Evolutionary conservation across 257 asterid species (phyloP).

Genomic region (Petrea volubilis): DNA sequence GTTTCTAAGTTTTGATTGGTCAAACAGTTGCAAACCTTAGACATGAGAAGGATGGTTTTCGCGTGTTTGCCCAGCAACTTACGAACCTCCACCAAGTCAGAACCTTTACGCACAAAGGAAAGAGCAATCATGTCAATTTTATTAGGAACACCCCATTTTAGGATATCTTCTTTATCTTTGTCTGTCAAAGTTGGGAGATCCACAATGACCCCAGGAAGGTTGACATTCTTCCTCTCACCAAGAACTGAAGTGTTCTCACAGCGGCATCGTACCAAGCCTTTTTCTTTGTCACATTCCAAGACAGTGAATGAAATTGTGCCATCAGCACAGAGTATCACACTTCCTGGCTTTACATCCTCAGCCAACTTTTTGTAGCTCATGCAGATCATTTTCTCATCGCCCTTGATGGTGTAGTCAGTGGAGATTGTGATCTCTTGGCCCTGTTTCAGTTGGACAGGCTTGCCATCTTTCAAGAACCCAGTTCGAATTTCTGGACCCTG

Average conservation of each 20-base stretch:
- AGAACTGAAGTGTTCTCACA: conserved; percentile 52
- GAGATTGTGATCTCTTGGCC: conserved; percentile 44
- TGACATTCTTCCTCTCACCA: conserved; percentile 58
- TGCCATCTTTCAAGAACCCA: conserved; percentile 49
- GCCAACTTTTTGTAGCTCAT: conserved; percentile 59
- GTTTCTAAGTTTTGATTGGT: neutral
- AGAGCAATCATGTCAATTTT: conserved; percentile 54
- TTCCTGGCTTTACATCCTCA: conserved; percentile 42
- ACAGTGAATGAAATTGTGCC: conserved; percentile 44
- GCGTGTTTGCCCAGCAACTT: conserved; percentile 51
- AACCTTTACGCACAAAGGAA: conserved; percentile 53
- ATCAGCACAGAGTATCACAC: conserved; percentile 45
- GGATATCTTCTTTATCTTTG: conserved; percentile 48
- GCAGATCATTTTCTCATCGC: conserved; percentile 41
- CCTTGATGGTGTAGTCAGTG: conserved; percentile 49
- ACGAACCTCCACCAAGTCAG: conserved; percentile 50
- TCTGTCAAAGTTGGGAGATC: conserved; percentile 56
- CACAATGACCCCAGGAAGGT: conserved; percentile 49
- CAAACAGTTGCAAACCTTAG: conserved; percentile 32
- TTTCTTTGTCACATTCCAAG: conserved; percentile 36
- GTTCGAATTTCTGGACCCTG: conserved; percentile 61
- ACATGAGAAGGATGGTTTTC: conserved; percentile 47
- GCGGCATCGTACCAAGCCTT: conserved; percentile 40
- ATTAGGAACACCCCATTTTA: conserved; percentile 54
- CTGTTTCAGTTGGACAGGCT: conserved; percentile 45